Evolutionary conservation across 106 monocot genomes (phyloP), one percentile per base, ranked within the genome.

Genomic region (Apostasia shenzhenica): DNA sequence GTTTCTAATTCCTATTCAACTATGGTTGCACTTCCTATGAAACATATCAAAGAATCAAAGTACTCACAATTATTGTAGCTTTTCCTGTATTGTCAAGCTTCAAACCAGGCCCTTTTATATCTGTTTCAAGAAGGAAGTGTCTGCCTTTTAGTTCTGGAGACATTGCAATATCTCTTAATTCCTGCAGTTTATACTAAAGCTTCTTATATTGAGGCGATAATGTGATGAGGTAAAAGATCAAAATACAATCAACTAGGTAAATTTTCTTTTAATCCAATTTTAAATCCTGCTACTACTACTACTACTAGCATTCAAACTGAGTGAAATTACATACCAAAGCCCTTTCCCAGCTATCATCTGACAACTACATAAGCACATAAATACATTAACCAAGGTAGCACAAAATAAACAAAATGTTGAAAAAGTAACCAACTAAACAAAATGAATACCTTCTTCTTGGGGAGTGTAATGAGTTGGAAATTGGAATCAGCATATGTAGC

Each of bases 1-100:
- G 26, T 26, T 26, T 26, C 26, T 26, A 26, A 26, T 26, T 5
- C 4, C 14, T 14, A 14, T 56, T 56, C 12, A 14, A 26, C 3
- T 59, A 7, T 40, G 8, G 8, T 40, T 40, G 8, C 8, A 8
- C 37, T 40, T 41, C 5, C 41, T 6, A 59, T 41, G 41, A 59
- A 39, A 8, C 40, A 59, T 41, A 2, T 41, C 0, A n/a, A 40
- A 59, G 39, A 41, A 59, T 41, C 40, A 8, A 62, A 70, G 26
- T 60, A 81, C 90, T 82, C 49, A 95, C 95, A 46, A 86, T 92
- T 39, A 95, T 66, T 57, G 82, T 92, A 55, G 95, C 86, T 75
- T 92, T 97, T 48, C 95, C 95, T 11, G 95, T 92, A 48, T 92
- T 88, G 72, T 92, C 92, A 70, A 92, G 86, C 69, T 97, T 97